Evolutionary conservation across 495 filamentous ascomycete genomes (phyloP), one percentile per base, ranked within the genome.

Genomic region (Clavariopsis aquatica): DNA sequence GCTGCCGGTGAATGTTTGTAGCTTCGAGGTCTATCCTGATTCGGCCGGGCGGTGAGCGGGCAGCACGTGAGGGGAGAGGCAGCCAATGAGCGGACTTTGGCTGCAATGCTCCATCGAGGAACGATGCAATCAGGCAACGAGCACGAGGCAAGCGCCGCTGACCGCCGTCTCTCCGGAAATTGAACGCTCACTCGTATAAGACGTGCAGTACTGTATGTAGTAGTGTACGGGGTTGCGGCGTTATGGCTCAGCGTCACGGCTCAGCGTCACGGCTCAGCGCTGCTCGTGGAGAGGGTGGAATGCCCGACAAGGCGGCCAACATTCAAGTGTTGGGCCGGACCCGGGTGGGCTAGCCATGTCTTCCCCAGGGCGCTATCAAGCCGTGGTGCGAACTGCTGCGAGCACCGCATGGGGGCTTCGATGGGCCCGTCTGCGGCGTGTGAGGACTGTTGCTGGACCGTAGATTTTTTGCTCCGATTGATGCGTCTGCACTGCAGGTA

Each of bases 1-100:
- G 38, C 38, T 43, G 38, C 49, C 54, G 54, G 54, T 57, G 31
- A 57, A 52, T 52, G 49, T 43, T 43, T 43, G 38, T 23, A 51
- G 47, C 47, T 51, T 23, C 10, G 47, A 51, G 38, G 38, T 17
- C 5, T 43, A 10, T 9, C 38, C 15, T 43, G 38, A 43, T 43
- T n/a, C 15, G 38, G 38, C 31, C 38, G 38, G 38, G 38, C 38
- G 38, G 38, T 43, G 38, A 43, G 31, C 31, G 38, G 38, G 5
- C 38, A 2, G 38, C 38, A 43, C 38, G 38, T 43, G 38, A 43
- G 38, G 9, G 4, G 38, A 3, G n/a, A 3, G 6, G 38, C 5
- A 43, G 38, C 38, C 38, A 43, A 43, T 43, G 38, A 17, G 38
- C 31, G 12, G 5, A 12, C 6, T 34, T 34, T 5, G 15, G 38